These are phyloP conservation scores for Suillus occidentalis DNA, from an alignment of 768 basidiomycete species.

Conservation along the genomic window DNA sequence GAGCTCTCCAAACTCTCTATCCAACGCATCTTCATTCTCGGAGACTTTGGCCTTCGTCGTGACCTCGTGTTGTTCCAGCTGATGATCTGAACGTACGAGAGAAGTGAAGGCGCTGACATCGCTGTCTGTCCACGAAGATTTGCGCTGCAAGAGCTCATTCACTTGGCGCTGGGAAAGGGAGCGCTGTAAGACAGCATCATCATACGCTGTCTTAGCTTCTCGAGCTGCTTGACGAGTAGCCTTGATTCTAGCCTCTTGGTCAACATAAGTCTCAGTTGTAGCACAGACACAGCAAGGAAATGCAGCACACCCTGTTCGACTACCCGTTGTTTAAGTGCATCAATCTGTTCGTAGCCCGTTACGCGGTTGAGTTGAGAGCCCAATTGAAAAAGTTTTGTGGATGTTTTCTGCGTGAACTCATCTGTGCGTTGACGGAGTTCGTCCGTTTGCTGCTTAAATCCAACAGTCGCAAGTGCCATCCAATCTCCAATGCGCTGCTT, in stretches of 20 bases:
- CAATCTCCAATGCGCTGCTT: conserved; percentile 44
- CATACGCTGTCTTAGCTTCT: conserved; percentile 73
- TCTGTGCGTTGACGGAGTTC: conserved; percentile 51
- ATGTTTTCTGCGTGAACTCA: conserved; percentile 55
- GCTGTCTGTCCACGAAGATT: conserved; percentile 86
- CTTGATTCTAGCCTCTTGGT: conserved; percentile 71
- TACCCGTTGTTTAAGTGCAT: conserved; percentile 74
- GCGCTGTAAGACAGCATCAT: conserved; percentile 74
- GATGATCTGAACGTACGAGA: conserved; percentile 88
- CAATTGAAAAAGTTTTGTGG: conserved; percentile 65
- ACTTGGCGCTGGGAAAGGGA: conserved; percentile 92
- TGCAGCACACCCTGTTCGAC: conserved; percentile 71
- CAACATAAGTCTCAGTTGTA: conserved; percentile 15
- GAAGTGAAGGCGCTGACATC: conserved; percentile 88
- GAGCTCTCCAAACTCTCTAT: conserved; percentile 83
- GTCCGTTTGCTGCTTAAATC: conserved; percentile 26
- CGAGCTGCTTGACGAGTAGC: conserved; percentile 65
- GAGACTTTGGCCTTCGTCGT: conserved; percentile 66
- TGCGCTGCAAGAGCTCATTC: conserved; percentile 92
- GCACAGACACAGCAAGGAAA: background rate
- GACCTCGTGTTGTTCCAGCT: conserved; percentile 77
- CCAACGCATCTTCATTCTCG: conserved; percentile 76
- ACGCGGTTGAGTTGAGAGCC: conserved; percentile 81
- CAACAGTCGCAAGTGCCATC: conserved; percentile 37
- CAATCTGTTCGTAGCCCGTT: conserved; percentile 92